Base-by-base conservation (phyloP, 108 stramenopile species). In the Skeletonema menzelii region DNA sequence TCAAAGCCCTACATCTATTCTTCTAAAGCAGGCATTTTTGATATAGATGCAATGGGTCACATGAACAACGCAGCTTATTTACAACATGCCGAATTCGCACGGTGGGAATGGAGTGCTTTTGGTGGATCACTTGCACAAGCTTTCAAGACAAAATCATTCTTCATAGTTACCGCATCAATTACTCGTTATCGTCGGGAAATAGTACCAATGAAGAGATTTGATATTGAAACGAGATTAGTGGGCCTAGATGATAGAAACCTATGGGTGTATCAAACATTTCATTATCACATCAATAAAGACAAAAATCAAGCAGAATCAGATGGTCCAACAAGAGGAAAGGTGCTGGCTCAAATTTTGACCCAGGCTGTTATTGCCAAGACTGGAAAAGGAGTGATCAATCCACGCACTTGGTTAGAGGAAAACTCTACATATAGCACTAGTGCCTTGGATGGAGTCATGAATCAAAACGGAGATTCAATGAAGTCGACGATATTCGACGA, bases 31-130 rank as follows among this genome's bases (percentile, higher is more conserved):
- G 87, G 87, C 4, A n/a, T 89, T 19, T 86, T 89, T 65, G 91
- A 92, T 59, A 70, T 86, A 0, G 91, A 92, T 57, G 70, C 82
- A 17, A 56, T 87, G 68, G 72, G 77, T 35, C 91, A 92, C 56
- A 74, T 89, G 84, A 92, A 92, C 62, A 89, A 92, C 65, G 91
- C 91, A 28, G 72, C 85, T 20, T 92, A 88, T 49, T 63, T 92
- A 19, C 75, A 65, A 22, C 91, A 92, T 63, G 87, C 88, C 11
- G 91, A 92, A 64, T 66, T 85, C 49, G 91, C 91, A 3, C 63
- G 88, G 59, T 92, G 88, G 88, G 86, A 89, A 58, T 69, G 82
- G 88, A 73, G 76, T 15, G 65, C 91, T 1, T 67, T 84, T 49
- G 86, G 74, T 34, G 88, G 88, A 58, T 63, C 69, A 42, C 72